Evolutionary conservation across 2,329 filamentous ascomycete species (phyloP), one percentile per base, ranked within the genome.

Genomic region (Epichloe aotearoae): DNA sequence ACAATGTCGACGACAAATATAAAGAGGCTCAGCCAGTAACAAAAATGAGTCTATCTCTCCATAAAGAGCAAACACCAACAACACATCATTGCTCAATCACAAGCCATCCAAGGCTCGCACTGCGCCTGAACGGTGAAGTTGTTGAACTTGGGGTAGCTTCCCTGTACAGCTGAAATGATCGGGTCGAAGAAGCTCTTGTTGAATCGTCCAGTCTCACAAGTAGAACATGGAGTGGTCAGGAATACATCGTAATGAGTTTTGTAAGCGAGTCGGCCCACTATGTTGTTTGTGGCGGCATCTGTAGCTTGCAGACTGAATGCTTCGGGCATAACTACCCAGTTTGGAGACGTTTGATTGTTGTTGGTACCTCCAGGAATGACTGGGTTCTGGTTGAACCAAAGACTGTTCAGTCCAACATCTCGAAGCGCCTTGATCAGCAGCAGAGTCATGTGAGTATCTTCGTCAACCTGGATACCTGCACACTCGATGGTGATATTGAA

Each of bases 311-410:
- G 55, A 17, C 58, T 65, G 50, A 69, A 67, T 1, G 64, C 58
- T 49, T 69, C 66, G 0, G 67, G 67, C 65, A 69, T 68, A 39
- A 69, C 61, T 5, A 69, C 66, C 67, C 67, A 69, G 51, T 58
- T 65, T 3, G 59, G 49, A 2, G 56, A 54, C 12, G 64, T 61
- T 1, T 57, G 48, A 48, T 61, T 62, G 50, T 59, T 60, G 30
- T 57, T 60, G 50, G 60, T 62, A 41, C 58, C 61, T 4, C 61
- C 60, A 15, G 67, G 67, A 12, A 69, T 56, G n/a, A 57, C 54
- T 10, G 67, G 67, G 38, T 66, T 69, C 51, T 69, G 66, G 50
- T 66, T 69, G 56, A 69, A 69, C 61, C 65, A 66, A 38, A 67
- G 59, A 55, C 67, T 69, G 53, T 63, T 66, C 46, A 66, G 51